Conservation (phyloP, 371 early-diverging fungal genomes). For the Dinochytrium kinnereticum region DNA sequence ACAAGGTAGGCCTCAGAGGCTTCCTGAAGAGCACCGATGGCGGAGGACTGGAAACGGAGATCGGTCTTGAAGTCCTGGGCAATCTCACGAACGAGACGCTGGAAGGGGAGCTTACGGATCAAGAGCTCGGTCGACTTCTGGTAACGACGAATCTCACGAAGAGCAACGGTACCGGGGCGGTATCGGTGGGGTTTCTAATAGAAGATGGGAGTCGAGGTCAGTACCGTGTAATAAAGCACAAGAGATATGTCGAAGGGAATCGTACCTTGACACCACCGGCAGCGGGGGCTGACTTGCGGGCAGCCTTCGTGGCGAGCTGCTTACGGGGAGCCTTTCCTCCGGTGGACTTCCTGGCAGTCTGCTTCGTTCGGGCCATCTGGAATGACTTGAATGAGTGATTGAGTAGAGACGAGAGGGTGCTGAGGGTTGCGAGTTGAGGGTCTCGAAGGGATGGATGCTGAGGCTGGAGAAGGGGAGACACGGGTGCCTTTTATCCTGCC, state of each 20-base stretch:
- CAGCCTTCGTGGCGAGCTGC: conserved; percentile 97
- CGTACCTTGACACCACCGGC: conserved; percentile 58
- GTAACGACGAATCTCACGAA: conserved; percentile 93
- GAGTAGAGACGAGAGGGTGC: not conserved
- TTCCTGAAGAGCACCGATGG: conserved; percentile 97
- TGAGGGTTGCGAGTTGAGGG: not conserved
- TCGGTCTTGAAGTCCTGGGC: conserved; percentile 96
- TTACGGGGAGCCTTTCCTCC: conserved; percentile 99
- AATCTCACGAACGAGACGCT: conserved; percentile 96
- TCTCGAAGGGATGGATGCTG: too few species aligned
- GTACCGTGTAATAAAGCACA: too few species aligned
- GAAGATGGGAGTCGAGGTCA: too few species aligned
- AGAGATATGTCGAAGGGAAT: too few species aligned
- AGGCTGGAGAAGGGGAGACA: not conserved
- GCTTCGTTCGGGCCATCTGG: conserved; percentile 55
- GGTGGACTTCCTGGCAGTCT: conserved; percentile 98
- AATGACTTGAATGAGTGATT: not conserved
- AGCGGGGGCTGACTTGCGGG: conserved; percentile 97
- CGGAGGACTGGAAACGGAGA: conserved; percentile 95
- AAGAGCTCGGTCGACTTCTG: conserved; percentile 97
- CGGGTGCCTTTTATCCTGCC: not conserved
- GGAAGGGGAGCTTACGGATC: conserved; percentile 98
- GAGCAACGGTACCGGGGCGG: conserved; percentile 70
- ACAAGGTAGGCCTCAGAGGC: conserved; percentile 97
- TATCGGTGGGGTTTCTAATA: conserved; percentile 59